Evolutionary conservation across 2,329 filamentous ascomycete species (phyloP).

Genomic region (Allantophomopsis lycopodina): DNA sequence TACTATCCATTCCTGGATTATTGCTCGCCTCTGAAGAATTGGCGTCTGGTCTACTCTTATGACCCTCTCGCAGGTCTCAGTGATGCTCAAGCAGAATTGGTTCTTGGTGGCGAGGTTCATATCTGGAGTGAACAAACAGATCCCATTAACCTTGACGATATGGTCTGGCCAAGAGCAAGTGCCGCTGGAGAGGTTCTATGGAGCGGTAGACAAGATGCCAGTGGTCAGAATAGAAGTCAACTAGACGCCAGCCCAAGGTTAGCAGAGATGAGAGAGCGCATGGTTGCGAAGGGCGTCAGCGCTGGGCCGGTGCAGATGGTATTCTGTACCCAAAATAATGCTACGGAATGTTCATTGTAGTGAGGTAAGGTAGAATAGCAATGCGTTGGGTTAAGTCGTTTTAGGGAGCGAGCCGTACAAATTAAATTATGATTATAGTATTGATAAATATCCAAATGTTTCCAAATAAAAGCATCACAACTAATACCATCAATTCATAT

Average conservation of each 20-base stretch:
- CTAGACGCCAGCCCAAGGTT: slow-evolving; percentile 55
- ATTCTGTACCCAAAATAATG: slow-evolving; percentile 52
- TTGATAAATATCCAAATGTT: too few relatives aligned
- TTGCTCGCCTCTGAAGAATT: slow-evolving; percentile 68
- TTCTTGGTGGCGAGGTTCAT: slow-evolving; percentile 71
- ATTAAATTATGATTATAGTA: too few relatives aligned
- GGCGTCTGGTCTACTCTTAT: slow-evolving; percentile 70
- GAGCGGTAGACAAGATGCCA: slow-evolving; percentile 54
- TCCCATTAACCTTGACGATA: slow-evolving; percentile 56
- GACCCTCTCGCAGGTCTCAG: slow-evolving; percentile 57
- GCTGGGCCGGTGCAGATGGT: slow-evolving; percentile 59
- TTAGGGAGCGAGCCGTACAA: too few relatives aligned
- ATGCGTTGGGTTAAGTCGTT: too few relatives aligned
- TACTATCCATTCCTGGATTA: slow-evolving; percentile 69
- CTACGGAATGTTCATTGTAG: slow-evolving; percentile 27
- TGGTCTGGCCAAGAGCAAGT: slow-evolving; percentile 65
- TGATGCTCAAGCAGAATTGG: slow-evolving; percentile 44
- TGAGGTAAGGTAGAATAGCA: too few relatives aligned
- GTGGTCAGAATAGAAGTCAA: slow-evolving; percentile 57
- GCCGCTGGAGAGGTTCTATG: slow-evolving; percentile 71
- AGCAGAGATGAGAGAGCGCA: slow-evolving; percentile 61
- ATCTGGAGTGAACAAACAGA: slow-evolving; percentile 79
- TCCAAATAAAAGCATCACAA: too few relatives aligned
- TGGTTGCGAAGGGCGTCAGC: slow-evolving; percentile 53
- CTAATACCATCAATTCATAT: too few relatives aligned